These are phyloP conservation scores for Reutealis trisperma DNA, from an alignment of 345 rosid species.

Conservation along the genomic window DNA sequence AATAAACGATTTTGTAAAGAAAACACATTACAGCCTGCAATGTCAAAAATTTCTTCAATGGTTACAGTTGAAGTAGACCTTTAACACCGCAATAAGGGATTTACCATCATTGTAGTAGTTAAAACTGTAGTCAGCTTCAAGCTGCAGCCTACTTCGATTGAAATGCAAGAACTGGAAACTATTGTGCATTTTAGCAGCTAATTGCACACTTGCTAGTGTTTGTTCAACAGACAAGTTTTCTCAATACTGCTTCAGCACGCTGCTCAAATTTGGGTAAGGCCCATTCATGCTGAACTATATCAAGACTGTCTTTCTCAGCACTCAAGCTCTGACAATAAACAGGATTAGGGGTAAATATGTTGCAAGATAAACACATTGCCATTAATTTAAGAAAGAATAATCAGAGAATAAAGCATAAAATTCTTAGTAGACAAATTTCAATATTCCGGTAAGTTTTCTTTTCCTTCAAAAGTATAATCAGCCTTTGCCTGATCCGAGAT, in stretches of 20 bases:
- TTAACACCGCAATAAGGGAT: slow-evolving; percentile 3
- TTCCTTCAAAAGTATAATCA: too few relatives aligned
- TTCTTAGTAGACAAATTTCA: neutral
- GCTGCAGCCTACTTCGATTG: neutral
- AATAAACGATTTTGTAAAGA: too few relatives aligned
- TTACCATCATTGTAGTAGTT: slow-evolving; percentile 1
- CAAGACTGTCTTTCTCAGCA: slow-evolving; percentile 33
- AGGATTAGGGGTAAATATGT: neutral
- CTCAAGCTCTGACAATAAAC: slow-evolving; percentile 62
- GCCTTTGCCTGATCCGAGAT: neutral
- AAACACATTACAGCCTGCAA: neutral
- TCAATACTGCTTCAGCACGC: slow-evolving; percentile 81
- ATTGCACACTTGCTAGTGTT: neutral
- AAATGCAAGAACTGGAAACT: neutral
- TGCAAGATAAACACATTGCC: neutral
- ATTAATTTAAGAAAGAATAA: neutral
- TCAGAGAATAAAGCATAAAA: neutral
- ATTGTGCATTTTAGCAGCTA: neutral
- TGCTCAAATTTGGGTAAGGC: slow-evolving; percentile 91
- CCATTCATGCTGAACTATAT: slow-evolving; percentile 40
- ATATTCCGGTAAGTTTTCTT: too few relatives aligned
- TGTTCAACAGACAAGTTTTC: slow-evolving; percentile 60
- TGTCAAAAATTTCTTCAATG: neutral
- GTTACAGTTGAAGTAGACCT: neutral
- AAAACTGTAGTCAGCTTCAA: neutral